phyloP scores from a whole-genome alignment of 176 grass and related monocot genomes.

The Guadua angustifolia region DNA sequence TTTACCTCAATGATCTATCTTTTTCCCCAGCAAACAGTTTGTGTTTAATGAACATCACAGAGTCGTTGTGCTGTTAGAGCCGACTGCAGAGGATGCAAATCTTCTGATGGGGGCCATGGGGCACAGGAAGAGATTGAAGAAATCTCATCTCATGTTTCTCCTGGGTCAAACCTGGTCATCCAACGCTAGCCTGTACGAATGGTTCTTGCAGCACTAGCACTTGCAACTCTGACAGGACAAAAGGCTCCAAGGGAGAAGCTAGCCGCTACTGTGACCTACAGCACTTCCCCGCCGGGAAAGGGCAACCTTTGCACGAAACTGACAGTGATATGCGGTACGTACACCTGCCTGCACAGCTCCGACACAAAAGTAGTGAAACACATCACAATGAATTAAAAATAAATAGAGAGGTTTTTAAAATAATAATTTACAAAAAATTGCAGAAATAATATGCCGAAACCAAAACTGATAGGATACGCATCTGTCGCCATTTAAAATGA shows the following conservation, averaged over 20 bases:
- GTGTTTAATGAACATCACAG: neutral
- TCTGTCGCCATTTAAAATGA: no score
- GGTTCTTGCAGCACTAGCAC: neutral
- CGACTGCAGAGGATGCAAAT: neutral
- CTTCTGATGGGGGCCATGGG: neutral
- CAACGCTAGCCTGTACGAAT: neutral
- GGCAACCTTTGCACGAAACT: neutral
- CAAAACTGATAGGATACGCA: no score
- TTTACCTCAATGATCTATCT: neutral
- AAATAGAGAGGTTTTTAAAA: no score
- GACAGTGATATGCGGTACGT: conserved; percentile 25
- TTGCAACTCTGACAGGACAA: conserved; percentile 12
- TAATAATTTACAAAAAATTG: no score
- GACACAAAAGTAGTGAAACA: neutral
- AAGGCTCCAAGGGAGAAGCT: neutral
- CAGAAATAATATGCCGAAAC: no score
- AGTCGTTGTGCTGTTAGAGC: neutral
- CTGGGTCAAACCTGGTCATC: neutral
- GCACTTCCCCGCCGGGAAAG: neutral
- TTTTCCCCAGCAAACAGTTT: neutral
- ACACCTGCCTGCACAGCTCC: neutral
- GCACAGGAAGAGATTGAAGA: neutral
- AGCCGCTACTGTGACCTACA: neutral
- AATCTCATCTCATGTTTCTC: neutral
- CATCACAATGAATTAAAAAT: neutral